Percentiles rank a stretch among this genome's conserved stretches.
Evolutionary conservation across 2,329 filamentous ascomycete species (phyloP).

Genomic region (Metarhizium brunneum): DNA sequence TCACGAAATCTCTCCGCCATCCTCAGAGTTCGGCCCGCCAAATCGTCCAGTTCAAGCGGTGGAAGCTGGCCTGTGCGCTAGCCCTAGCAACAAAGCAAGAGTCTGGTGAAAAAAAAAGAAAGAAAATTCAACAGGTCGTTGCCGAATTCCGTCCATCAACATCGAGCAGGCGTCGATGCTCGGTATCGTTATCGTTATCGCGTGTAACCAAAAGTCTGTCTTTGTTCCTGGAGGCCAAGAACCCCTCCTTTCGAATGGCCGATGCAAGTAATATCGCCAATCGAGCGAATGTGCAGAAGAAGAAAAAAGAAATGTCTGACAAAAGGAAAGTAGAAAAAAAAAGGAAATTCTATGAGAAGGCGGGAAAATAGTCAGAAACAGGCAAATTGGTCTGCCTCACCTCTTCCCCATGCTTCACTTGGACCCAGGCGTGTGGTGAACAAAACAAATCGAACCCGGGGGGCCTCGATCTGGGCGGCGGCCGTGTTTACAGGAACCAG

Average conservation of each 20-base stretch:
- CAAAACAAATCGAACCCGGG: conserved; percentile 3
- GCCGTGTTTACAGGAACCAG: not conserved
- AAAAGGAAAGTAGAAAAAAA: not conserved
- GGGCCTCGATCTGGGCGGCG: not conserved
- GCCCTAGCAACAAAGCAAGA: not conserved
- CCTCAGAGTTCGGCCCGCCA: conserved; percentile 1
- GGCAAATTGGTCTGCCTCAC: not conserved
- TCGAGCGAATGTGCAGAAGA: not conserved
- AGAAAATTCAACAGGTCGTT: not conserved
- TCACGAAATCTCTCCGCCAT: conserved; percentile 43
- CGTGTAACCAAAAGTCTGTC: not conserved
- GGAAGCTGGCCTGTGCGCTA: not conserved
- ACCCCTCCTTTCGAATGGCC: not conserved
- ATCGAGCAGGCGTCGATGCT: not conserved
- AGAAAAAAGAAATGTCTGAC: not conserved
- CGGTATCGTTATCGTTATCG: not conserved
- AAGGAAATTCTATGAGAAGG: not conserved
- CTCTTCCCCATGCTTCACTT: not conserved
- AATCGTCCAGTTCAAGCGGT: not conserved
- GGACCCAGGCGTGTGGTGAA: not conserved
- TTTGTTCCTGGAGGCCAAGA: not conserved
- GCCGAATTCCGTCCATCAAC: not conserved
- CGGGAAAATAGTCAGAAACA: not conserved
- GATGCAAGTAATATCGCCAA: not conserved
- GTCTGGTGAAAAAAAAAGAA: not conserved